Evolutionary conservation across 306 rosid genomes (phyloP).

Genomic region (Arachis stenosperma): DNA sequence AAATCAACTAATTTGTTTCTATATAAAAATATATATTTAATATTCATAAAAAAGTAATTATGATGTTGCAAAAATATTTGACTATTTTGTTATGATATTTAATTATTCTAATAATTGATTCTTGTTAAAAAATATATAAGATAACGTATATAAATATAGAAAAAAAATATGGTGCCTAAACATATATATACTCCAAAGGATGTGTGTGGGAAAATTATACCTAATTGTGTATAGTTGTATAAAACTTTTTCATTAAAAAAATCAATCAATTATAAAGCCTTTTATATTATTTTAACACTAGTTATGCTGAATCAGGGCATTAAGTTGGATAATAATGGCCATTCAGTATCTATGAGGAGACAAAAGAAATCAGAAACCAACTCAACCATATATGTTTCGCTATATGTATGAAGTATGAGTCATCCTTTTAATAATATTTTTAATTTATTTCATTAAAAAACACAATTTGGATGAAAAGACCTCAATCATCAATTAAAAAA

Average conservation of each 20-base stretch:
- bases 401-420: not conserved
- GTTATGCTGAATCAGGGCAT: not conserved
- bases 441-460: not conserved
- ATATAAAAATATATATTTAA: no score
- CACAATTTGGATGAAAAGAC: not conserved
- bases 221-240: not conserved
- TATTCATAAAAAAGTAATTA: no score
- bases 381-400: not conserved
- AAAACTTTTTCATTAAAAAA: not conserved
- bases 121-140: no score
- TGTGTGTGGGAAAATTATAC: no score
- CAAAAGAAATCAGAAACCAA: not conserved
- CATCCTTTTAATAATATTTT: not conserved
- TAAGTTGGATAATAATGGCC: not conserved
- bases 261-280: not conserved
- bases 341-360: not conserved
- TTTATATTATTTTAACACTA: not conserved
- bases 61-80: no score
- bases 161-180: no score
- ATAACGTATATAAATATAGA: no score
- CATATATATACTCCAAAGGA: no score
- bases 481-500: not conserved
- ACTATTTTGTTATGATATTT: no score
- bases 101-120: no score
- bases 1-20: no score